Evolutionary conservation across 805 yeast genomes (phyloP).

Genomic region (Millerago galiae): DNA sequence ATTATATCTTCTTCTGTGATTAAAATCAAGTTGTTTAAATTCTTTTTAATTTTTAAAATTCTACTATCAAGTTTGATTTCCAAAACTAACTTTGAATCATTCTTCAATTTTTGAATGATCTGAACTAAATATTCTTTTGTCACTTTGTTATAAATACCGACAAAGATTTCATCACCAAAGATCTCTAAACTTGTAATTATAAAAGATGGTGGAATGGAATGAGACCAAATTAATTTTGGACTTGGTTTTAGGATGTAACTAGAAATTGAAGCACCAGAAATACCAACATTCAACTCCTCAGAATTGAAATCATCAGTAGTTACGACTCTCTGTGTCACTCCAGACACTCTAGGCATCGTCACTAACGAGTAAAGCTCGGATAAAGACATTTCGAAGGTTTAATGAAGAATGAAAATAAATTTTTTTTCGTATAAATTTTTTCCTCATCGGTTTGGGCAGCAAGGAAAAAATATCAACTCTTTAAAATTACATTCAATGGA

Average conservation of each 20-base stretch:
- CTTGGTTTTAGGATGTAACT: conserved; percentile 42
- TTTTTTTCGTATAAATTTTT: neutral
- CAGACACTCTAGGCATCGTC: conserved; percentile 23
- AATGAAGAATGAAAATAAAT: neutral
- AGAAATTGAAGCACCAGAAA: conserved; percentile 24
- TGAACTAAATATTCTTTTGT: conserved; percentile 15
- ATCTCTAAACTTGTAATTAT: conserved; percentile 26
- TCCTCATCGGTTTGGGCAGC: conserved; percentile 4
- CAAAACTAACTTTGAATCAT: conserved; percentile 18
- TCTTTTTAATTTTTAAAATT: conserved; percentile 11
- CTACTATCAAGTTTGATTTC: conserved; percentile 12
- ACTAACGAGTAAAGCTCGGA: conserved; percentile 19
- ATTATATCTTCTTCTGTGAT: conserved; percentile 9
- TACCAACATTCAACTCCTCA: conserved; percentile 20
- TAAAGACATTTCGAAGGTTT: conserved; percentile 13
- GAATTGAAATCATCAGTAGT: conserved; percentile 11
- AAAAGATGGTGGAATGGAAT: conserved; percentile 41
- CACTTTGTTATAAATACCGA: conserved; percentile 17
- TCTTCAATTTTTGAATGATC: conserved; percentile 15
- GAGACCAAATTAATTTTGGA: conserved; percentile 47
- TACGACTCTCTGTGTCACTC: conserved; percentile 11
- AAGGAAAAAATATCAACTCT: neutral
- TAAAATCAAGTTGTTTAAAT: conserved; percentile 6
- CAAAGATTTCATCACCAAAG: conserved; percentile 5
- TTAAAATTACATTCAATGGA: too few relatives aligned